Evolutionary conservation across 202 grass and related monocot species (phyloP).

Genomic region (Carex arenaria): DNA sequence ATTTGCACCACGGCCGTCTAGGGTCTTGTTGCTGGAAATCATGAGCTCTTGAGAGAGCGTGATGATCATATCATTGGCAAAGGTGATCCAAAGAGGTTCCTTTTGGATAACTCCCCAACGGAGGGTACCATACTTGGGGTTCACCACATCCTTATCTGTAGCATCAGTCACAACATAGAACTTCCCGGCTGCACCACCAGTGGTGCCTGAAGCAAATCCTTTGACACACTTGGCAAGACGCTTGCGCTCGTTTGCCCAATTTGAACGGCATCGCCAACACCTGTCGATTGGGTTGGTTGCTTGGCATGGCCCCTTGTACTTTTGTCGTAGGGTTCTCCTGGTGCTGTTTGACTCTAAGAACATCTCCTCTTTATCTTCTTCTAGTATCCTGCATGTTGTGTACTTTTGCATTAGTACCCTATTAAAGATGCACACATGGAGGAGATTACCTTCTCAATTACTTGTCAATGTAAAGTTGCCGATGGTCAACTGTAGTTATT

Average conservation of each 20-base stretch:
- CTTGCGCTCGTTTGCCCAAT: conserved; percentile 55
- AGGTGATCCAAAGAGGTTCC: conserved; percentile 65
- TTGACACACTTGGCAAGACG: conserved; percentile 41
- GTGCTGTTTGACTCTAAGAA: conserved; percentile 9
- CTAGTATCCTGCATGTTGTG: conserved; percentile 8
- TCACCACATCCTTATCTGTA: conserved; percentile 36
- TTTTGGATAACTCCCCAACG: conserved; percentile 54
- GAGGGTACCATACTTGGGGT: conserved; percentile 54
- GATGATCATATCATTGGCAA: conserved; percentile 70
- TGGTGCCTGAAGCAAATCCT: conserved; percentile 41
- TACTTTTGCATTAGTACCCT: neutral
- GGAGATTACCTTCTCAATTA: conserved; percentile 16
- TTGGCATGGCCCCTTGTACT: conserved; percentile 25
- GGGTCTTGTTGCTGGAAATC: conserved; percentile 65
- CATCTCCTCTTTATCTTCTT: conserved; percentile 4
- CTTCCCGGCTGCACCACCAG: conserved; percentile 36
- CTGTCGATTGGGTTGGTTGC: conserved; percentile 75
- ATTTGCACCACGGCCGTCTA: conserved; percentile 71
- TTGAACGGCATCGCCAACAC: conserved; percentile 59
- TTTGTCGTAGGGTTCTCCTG: conserved; percentile 23
- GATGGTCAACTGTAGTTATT: neutral
- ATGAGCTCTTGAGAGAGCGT: conserved; percentile 59
- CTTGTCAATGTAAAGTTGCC: neutral
- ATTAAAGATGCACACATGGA: conserved; percentile 35
- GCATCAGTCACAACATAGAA: conserved; percentile 60